Base-by-base conservation (phyloP, 2,329 filamentous ascomycete species). In the Cladobotryum protrusum region DNA sequence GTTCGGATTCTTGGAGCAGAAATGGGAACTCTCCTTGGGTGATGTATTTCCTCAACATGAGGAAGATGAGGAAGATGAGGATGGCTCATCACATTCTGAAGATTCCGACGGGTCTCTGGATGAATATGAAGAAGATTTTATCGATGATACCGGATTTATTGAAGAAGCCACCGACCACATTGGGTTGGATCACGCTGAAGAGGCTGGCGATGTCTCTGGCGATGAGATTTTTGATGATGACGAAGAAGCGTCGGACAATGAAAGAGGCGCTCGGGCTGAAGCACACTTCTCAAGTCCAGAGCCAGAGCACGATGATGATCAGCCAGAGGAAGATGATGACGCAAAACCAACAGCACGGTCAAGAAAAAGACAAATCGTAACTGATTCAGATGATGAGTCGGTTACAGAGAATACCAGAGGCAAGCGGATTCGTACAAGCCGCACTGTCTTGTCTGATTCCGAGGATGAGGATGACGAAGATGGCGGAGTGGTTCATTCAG, bases 91-190 rank as follows among this genome's bases (percentile, higher is more conserved):
- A 0, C 52, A 56, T 0, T 50, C 52, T 0, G 57, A 61, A 1
- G 56, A 57, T 0, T 39, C 48, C 1, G 56, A 59, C 15, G 42
- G 55, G 2, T 29, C 11, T 29, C 11, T 29, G 24, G 57, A 68
- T 29, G 60, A 65, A 41, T 71, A 72, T 14, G 70, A 72, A 36
- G 69, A 68, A 40, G 67, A 69, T 0, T 67, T 67, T 0, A 70
- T 72, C 6, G 68, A 71, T 35, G 68, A 71, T 43, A 8, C 24
- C 6, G 24, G 24, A 29, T 29, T 29, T 29, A 9, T 29, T 29
- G 24, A 29, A 8, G 24, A 29, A 29, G 24, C 11, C 11, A 29
- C 24, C 24, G 24, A 29, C 6, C 24, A 29, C 24, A 8, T 9
- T 2, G 24, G 24, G 24, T 2, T 29, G 2, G 2, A 8, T 6